Percentiles rank a stretch among this genome's conserved stretches.
These are phyloP conservation scores for Eucalyptus shirleyi DNA, from an alignment of 345 rosid species.

Conservation along the genomic window DNA sequence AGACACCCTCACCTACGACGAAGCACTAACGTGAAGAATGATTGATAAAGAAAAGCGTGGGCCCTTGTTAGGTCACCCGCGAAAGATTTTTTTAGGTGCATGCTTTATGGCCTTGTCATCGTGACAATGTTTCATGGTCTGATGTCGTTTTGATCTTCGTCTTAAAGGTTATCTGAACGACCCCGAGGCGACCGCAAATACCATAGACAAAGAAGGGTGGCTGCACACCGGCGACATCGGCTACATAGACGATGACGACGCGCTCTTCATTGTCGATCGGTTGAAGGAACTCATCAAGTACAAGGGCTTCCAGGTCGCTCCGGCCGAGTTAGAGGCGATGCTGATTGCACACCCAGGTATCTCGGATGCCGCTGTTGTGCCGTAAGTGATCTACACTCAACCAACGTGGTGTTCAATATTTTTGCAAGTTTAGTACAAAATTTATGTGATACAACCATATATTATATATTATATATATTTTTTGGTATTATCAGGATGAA, in stretches of 20 bases:
- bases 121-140: neutral
- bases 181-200: conserved; percentile 26
- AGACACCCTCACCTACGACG: neutral
- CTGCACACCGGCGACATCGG: conserved; percentile 57
- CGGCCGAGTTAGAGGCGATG: conserved; percentile 59
- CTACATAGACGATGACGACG: conserved; percentile 46
- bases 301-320: conserved; percentile 68
- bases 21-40: neutral
- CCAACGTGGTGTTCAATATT: neutral
- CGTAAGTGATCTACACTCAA: conserved; percentile 15
- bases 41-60: neutral
- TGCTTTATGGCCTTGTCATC: neutral
- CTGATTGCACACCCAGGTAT: conserved; percentile 31
- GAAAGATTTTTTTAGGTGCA: neutral
- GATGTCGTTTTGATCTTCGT: neutral
- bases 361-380: conserved; percentile 54
- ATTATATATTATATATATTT: neutral
- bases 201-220: conserved; percentile 56
- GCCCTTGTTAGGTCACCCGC: neutral
- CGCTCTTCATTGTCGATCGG: conserved; percentile 49
- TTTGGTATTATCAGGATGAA: conserved; percentile 38
- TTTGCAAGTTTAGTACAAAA: neutral
- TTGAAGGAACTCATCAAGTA: conserved; percentile 54
- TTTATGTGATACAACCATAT: neutral
- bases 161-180: conserved; percentile 47